Percentiles rank a stretch among this genome's conserved stretches.
Conservation (phyloP, 1,284 basidiomycete genomes). For the Marasmius oreades region DNA sequence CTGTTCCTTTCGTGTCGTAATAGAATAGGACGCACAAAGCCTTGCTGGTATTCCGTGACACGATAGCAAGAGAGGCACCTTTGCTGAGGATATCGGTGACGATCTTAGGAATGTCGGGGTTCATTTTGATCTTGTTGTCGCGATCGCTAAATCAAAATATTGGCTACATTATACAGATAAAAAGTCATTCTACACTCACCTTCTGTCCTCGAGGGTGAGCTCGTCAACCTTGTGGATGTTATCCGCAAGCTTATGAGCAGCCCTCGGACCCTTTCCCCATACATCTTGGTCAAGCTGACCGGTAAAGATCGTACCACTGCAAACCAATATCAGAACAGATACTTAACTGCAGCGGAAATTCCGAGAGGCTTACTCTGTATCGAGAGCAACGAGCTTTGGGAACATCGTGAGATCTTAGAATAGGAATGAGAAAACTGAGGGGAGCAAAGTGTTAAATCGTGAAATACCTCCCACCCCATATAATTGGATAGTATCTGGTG, state of each 20-base stretch:
- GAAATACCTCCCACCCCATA: neutral
- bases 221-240: slow-evolving; percentile 9
- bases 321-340: neutral
- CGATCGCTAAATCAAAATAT: slow-evolving; percentile 2
- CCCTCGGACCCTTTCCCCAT: slow-evolving; percentile 6
- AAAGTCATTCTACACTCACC: neutral
- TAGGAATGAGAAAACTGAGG: neutral
- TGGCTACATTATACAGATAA: neutral
- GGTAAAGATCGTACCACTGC: slow-evolving; percentile 5
- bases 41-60: slow-evolving; percentile 11
- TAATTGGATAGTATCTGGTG: neutral
- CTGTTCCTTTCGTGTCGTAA: neutral
- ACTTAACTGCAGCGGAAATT: neutral
- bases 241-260: slow-evolving; percentile 4
- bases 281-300: slow-evolving; percentile 5
- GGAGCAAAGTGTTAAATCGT: neutral
- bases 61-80: slow-evolving; percentile 9
- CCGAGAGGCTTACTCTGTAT: slow-evolving; percentile 6
- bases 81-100: slow-evolving; percentile 10
- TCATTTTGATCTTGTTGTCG: slow-evolving; percentile 1
- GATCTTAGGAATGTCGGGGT: slow-evolving; percentile 8
- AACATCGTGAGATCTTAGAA: neutral
- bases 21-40: slow-evolving; percentile 4
- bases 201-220: slow-evolving; percentile 5
- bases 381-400: slow-evolving; percentile 10